Conservation (phyloP, 2,329 filamentous ascomycete genomes). For the Exophiala oligosperma region DNA sequence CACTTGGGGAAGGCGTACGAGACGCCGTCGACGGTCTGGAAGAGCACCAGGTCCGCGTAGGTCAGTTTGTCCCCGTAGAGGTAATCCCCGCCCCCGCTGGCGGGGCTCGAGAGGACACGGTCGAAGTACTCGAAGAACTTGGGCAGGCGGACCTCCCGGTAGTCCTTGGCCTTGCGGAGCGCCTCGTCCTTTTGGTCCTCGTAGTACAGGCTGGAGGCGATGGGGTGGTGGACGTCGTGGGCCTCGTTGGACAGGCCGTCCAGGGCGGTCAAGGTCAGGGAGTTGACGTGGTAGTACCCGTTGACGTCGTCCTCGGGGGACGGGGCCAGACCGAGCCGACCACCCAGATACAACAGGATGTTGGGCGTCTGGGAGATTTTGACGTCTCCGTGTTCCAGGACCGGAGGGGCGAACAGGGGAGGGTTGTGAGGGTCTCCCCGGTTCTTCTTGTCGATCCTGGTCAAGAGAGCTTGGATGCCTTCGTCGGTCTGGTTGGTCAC, state of each 20-base stretch:
- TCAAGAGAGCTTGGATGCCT: constrained; percentile 54
- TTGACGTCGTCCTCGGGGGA: constrained; percentile 44
- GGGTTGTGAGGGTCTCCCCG: constrained; percentile 58
- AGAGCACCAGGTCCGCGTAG: constrained; percentile 72
- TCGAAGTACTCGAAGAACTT: constrained; percentile 74
- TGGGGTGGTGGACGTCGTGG: constrained; percentile 75
- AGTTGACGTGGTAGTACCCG: constrained; percentile 60
- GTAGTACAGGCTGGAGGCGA: constrained; percentile 62
- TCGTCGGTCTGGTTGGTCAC: constrained; percentile 49
- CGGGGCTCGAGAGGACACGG: constrained; percentile 60
- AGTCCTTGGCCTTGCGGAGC: constrained; percentile 58
- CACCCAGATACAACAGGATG: constrained; percentile 70
- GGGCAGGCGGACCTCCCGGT: constrained; percentile 62
- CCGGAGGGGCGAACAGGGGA: constrained; percentile 66
- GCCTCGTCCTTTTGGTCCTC: constrained; percentile 74
- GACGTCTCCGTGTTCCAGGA: constrained; percentile 57
- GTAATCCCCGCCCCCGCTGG: constrained; percentile 61
- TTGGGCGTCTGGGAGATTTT: constrained; percentile 69
- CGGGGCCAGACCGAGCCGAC: constrained; percentile 54
- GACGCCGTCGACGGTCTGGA: constrained; percentile 64
- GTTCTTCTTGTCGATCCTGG: constrained; percentile 43
- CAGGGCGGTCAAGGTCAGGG: constrained; percentile 66
- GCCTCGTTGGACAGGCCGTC: constrained; percentile 70
- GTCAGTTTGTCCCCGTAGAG: constrained; percentile 65
- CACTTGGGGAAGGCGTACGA: constrained; percentile 70